Base-by-base conservation (phyloP, 257 asterid species). In the Petrea volubilis region DNA sequence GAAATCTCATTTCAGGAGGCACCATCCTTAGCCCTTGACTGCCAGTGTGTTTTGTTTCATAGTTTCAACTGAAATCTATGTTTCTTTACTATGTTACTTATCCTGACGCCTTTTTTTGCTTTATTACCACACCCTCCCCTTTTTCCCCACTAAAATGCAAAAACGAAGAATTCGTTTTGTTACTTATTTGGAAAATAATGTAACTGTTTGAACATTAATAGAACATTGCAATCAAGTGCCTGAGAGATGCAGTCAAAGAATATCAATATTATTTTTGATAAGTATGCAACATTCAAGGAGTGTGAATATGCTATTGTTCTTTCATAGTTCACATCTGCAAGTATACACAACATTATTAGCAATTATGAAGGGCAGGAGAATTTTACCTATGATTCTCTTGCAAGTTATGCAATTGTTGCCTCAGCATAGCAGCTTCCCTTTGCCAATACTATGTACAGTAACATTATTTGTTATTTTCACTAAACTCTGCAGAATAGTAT, bases 351-450 rank as follows among this genome's bases (percentile, higher is more conserved):
- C 61, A 51, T 36, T 0, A 17, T 24, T 61, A 14, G 23, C 31
- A 46, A 38, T 65, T 28, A 47, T 14, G 12, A 41, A 21, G 17
- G 63, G 27, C 2, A 12, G 21, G 31, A 62, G 74, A 53, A 33
- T 20, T 25, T 62, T 82, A 89, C 96, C 94, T 72, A 63, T 89
- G 86, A 69, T 69, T 85, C 75, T 83, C 85, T 79, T 87, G 94
- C 85, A 89, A 79, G 77, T 74, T 80, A 60, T 87, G 88, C 59
- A 89, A 72, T 80, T 87, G 90, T 73, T 85, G 90, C 73, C 82
- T 74, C 77, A 89, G 72, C 81, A 73, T 71, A 63, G 78, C 86
- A 5, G 82, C 94, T 82, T 89, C 96, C 72, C 78, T 77, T 73
- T 87, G 88, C 96, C 96, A 89, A 73, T 83, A 83, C 96, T 89